A percentile compares a stretch with the other conserved stretches of the same genome.
phyloP scores from a whole-genome alignment of 1,284 basidiomycete species.

The Rhodotorula mucilaginosa region DNA sequence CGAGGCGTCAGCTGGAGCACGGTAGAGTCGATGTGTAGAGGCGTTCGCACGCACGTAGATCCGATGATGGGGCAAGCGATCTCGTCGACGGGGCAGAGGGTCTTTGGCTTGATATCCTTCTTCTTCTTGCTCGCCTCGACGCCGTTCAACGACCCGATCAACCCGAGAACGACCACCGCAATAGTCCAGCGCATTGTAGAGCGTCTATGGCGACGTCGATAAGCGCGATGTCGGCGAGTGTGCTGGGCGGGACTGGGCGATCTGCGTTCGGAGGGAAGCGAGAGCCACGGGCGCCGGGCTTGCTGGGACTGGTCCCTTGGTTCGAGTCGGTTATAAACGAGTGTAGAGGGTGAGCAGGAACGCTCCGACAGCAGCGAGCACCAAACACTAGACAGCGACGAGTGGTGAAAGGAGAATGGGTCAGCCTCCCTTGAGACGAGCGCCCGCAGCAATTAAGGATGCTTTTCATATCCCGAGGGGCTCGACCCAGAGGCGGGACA shows the following conservation, averaged over 20 bases:
- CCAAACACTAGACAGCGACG: too few relatives aligned
- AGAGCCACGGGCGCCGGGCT: background rate
- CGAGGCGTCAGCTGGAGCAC: background rate
- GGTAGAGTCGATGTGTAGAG: background rate
- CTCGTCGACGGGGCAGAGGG: constrained; percentile 33
- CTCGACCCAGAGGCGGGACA: too few relatives aligned
- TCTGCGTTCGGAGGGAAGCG: background rate
- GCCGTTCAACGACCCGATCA: background rate
- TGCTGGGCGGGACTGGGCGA: background rate
- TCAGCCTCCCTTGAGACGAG: too few relatives aligned
- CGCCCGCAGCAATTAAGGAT: too few relatives aligned
- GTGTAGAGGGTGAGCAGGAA: background rate
- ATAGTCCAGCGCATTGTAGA: constrained; percentile 6
- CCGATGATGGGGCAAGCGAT: constrained; percentile 34
- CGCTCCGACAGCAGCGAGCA: too few relatives aligned
- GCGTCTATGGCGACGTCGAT: background rate
- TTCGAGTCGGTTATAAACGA: background rate
- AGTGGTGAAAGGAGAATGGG: too few relatives aligned
- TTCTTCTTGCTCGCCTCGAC: constrained; percentile 26
- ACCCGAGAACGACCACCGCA: constrained; percentile 1
- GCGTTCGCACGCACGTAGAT: constrained; percentile 34
- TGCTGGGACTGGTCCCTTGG: background rate
- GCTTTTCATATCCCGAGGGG: too few relatives aligned
- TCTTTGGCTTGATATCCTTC: constrained; percentile 15
- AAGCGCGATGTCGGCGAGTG: background rate